phyloP scores from a whole-genome alignment of 345 rosid genomes.

The Geranium rotundifolium region DNA sequence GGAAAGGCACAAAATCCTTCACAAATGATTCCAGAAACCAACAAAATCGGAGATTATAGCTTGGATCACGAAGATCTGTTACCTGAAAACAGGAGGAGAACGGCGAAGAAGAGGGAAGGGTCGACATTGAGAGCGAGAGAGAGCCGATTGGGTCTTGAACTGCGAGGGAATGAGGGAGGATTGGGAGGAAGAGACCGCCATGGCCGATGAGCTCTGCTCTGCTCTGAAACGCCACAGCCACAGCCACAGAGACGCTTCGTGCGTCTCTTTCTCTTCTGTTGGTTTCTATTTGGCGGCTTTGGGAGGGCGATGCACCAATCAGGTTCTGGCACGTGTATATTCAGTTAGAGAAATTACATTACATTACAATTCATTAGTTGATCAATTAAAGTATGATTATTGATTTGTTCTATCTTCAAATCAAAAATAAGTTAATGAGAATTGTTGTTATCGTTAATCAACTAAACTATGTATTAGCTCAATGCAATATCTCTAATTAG shows the following conservation, averaged over 20 bases:
- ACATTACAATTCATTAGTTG: no score
- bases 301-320: no score
- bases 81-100: conserved; percentile 12
- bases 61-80: background rate
- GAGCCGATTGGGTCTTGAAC: background rate
- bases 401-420: no score
- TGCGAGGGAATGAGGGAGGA: background rate
- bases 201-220: background rate
- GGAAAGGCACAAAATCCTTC: no score
- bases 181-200: background rate
- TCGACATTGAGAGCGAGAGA: conserved; percentile 4
- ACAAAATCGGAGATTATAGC: background rate
- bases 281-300: background rate
- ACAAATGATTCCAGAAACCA: background rate
- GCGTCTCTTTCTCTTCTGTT: no score
- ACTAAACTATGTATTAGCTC: no score
- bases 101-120: conserved; percentile 5
- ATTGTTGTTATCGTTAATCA: no score
- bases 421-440: no score
- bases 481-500: no score
- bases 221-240: background rate
- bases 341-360: no score
- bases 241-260: background rate
- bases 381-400: no score
- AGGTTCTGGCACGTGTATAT: no score